Conservation (phyloP, 1,284 basidiomycete genomes). For the Papiliotrema fonsecae region DNA sequence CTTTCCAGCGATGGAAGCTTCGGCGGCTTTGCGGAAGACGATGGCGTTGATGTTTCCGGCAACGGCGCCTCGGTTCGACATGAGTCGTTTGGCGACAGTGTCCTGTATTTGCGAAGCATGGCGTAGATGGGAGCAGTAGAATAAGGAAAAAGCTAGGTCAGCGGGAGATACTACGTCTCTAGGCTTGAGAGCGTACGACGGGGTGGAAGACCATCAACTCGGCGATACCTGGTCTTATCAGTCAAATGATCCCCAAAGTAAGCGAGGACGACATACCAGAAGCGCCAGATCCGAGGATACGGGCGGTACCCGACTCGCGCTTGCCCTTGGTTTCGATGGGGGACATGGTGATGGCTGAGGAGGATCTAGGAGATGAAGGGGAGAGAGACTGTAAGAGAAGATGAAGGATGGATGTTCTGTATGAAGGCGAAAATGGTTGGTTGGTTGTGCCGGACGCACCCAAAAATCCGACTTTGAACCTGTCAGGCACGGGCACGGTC, state of each 20-base stretch:
- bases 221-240: constrained; percentile 65
- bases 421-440: neutral
- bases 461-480: neutral
- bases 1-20: constrained; percentile 64
- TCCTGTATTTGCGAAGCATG: constrained; percentile 51
- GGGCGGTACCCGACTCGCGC: constrained; percentile 78
- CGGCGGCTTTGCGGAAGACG: constrained; percentile 81
- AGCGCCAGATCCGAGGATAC: constrained; percentile 85
- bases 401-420: neutral
- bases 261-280: constrained; percentile 57
- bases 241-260: neutral
- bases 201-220: constrained; percentile 89
- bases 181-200: constrained; percentile 48
- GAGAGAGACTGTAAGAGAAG: neutral
- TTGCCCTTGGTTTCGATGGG: constrained; percentile 38
- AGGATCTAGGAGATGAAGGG: neutral
- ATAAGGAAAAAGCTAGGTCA: neutral
- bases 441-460: neutral
- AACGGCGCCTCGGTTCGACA: constrained; percentile 90
- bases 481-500: neutral
- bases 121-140: neutral
- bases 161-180: neutral
- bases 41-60: constrained; percentile 62
- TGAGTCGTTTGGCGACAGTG: constrained; percentile 93
- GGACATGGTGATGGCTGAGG: constrained; percentile 27